phyloP scores from a whole-genome alignment of 345 rosid species.

The Orychophragmus violaceus region DNA sequence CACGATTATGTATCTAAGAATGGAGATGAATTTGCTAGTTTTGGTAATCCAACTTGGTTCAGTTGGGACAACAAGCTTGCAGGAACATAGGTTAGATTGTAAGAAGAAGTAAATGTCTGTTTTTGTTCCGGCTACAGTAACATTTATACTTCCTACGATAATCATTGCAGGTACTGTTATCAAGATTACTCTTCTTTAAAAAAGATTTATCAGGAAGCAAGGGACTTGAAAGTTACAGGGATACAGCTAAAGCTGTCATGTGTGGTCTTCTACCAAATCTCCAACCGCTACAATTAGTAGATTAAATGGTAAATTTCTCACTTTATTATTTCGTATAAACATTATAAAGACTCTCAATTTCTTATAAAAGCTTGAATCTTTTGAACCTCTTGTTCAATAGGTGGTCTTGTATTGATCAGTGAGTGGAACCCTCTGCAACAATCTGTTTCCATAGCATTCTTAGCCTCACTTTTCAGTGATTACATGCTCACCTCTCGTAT shows the following conservation, averaged over 20 bases:
- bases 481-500: constrained; percentile 87
- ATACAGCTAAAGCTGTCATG: constrained; percentile 92
- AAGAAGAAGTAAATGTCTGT: background rate
- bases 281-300: constrained; percentile 82
- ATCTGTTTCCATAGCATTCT: constrained; percentile 84
- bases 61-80: constrained; percentile 98
- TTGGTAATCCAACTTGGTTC: constrained; percentile 93
- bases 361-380: no score
- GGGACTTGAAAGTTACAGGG: constrained; percentile 56
- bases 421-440: constrained; percentile 89
- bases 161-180: constrained; percentile 69
- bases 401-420: constrained; percentile 89
- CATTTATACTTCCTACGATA: background rate
- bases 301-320: constrained; percentile 51
- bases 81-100: constrained; percentile 64
- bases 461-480: constrained; percentile 81
- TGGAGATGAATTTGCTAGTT: constrained; percentile 62
- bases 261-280: constrained; percentile 83
- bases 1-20: constrained; percentile 63
- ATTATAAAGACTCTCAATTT: no score
- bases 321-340: no score
- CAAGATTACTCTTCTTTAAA: constrained; percentile 72
- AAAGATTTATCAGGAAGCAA: constrained; percentile 54
- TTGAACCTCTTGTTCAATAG: constrained; percentile 31
- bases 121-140: background rate